Evolutionary conservation across 2,329 filamentous ascomycete species (phyloP).

Genomic region (Byssoonygena ceratinophila): DNA sequence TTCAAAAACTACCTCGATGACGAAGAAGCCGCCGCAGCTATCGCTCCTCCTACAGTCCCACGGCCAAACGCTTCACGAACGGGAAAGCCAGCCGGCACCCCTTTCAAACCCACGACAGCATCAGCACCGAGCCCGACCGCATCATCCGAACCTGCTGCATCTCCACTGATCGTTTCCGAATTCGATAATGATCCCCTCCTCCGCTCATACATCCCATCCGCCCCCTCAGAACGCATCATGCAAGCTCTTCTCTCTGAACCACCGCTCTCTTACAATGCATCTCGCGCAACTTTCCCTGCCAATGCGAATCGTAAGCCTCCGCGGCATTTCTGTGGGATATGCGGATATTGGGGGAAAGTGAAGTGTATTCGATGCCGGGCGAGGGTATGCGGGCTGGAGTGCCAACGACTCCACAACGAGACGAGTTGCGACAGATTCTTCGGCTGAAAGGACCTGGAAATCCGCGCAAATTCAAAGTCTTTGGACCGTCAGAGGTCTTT

Average conservation of each 20-base stretch:
- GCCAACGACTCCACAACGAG: conserved; percentile 40
- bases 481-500: no score
- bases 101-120: background rate
- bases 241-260: conserved; percentile 37
- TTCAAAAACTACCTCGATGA: conserved; percentile 44
- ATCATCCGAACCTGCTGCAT: background rate
- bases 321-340: conserved; percentile 39
- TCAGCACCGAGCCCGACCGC: conserved; percentile 6
- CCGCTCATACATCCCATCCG: conserved; percentile 33
- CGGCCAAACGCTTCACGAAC: conserved; percentile 18
- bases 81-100: conserved; percentile 17
- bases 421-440: conserved; percentile 37
- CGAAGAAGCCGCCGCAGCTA: conserved; percentile 37
- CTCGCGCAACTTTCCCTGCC: conserved; percentile 31
- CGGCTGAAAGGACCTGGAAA: no score
- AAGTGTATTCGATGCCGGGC: conserved; percentile 40
- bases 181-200: conserved; percentile 36
- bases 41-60: conserved; percentile 14
- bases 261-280: conserved; percentile 38
- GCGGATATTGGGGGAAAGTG: conserved; percentile 43
- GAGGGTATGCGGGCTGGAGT: conserved; percentile 39
- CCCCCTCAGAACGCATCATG: conserved; percentile 39
- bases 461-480: no score
- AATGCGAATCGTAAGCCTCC: conserved; percentile 22
- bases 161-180: conserved; percentile 27